Percentiles rank a stretch among this genome's conserved stretches.
Evolutionary conservation across 2,329 filamentous ascomycete genomes (phyloP).

Genomic region (Pseudocercospora macadamiae): DNA sequence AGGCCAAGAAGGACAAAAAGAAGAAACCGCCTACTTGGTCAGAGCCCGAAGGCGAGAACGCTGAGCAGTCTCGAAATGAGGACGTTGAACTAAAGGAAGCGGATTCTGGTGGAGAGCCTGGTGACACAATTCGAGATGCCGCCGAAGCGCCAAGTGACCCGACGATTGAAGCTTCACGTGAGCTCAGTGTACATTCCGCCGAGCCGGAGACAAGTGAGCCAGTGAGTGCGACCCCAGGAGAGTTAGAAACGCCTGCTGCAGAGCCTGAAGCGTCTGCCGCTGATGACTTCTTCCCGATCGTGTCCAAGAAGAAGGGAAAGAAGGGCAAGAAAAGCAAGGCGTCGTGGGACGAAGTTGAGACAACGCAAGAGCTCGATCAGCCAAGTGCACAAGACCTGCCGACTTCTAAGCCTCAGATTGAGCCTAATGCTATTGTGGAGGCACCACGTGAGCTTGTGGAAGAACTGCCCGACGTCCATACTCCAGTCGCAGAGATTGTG

Average conservation of each 20-base stretch:
- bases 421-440: neutral
- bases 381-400: neutral
- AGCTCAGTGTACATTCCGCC: neutral
- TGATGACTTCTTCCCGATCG: constrained; percentile 5
- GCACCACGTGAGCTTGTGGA: neutral
- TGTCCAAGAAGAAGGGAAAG: constrained; percentile 28
- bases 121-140: too few relatives aligned
- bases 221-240: neutral
- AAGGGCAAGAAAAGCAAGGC: constrained; percentile 22
- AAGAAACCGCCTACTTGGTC: constrained; percentile 22
- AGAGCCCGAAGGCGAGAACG: neutral
- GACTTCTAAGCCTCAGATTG: too few relatives aligned
- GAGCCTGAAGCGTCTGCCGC: neutral
- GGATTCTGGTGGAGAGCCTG: neutral
- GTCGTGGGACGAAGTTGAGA: neutral
- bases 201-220: neutral
- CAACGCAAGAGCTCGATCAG: neutral
- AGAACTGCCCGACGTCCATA: neutral
- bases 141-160: too few relatives aligned
- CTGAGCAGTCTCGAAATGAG: neutral
- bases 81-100: too few relatives aligned
- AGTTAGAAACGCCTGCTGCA: neutral
- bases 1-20: constrained; percentile 48
- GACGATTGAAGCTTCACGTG: too few relatives aligned
- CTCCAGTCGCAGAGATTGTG: neutral